Evolutionary conservation across 306 rosid genomes (phyloP).

Genomic region (Astragalus membranaceus): DNA sequence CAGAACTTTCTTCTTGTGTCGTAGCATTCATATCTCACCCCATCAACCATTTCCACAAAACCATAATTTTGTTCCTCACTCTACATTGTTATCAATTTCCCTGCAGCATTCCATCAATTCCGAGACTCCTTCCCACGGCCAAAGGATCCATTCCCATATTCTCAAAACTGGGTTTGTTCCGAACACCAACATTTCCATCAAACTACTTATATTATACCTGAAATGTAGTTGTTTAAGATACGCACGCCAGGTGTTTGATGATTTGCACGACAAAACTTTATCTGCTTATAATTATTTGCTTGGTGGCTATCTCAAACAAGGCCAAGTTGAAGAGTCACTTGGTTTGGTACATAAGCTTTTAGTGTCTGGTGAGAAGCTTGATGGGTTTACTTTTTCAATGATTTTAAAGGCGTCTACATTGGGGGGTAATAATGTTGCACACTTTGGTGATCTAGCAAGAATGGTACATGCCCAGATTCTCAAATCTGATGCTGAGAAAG

Average conservation of each 20-base stretch:
- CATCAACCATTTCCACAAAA: conserved; percentile 20
- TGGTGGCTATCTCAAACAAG: conserved; percentile 55
- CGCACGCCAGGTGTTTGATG: conserved; percentile 79
- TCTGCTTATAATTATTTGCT: conserved; percentile 81
- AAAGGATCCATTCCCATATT: conserved; percentile 60
- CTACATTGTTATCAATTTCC: conserved; percentile 36
- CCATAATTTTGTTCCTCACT: conserved; percentile 18
- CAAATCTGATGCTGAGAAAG: conserved; percentile 48
- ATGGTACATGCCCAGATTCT: conserved; percentile 64
- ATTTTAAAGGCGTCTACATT: conserved; percentile 66
- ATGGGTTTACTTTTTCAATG: conserved; percentile 78
- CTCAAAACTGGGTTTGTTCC: conserved; percentile 76
- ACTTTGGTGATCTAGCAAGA: conserved; percentile 47
- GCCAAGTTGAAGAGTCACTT: conserved; percentile 48
- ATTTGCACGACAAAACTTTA: conserved; percentile 44
- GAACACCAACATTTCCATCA: conserved; percentile 66
- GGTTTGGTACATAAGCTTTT: conserved; percentile 42
- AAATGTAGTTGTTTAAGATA: conserved; percentile 53
- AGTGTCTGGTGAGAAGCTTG: conserved; percentile 53
- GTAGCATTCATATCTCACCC: neutral
- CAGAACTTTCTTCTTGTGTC: neutral
- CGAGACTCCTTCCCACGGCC: conserved; percentile 52
- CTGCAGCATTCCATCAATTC: conserved; percentile 70
- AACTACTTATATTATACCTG: conserved; percentile 54
- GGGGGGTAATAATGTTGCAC: conserved; percentile 2